Conservation (phyloP, 768 basidiomycete species). For the Boletellus emodensis region DNA sequence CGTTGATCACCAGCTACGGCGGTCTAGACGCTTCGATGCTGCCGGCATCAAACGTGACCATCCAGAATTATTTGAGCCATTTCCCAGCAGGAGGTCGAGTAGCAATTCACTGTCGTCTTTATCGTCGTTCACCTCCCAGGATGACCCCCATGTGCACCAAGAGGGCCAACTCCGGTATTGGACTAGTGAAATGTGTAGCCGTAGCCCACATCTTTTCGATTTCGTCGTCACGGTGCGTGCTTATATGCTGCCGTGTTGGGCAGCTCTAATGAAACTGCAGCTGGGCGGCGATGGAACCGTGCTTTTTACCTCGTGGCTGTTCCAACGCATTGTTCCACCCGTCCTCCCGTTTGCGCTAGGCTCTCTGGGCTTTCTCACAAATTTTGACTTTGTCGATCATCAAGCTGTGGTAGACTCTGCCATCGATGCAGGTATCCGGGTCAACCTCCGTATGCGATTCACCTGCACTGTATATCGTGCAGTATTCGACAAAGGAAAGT, state of each 20-base stretch:
- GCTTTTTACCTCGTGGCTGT: constrained; percentile 98
- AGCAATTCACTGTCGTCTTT: constrained; percentile 57
- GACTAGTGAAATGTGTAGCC: constrained; percentile 94
- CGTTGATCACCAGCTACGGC: constrained; percentile 87
- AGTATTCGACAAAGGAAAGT: constrained; percentile 65
- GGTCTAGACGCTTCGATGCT: constrained; percentile 92
- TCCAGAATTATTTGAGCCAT: constrained; percentile 82
- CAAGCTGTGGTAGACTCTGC: constrained; percentile 80
- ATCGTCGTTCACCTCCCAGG: constrained; percentile 41
- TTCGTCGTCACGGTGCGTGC: constrained; percentile 91
- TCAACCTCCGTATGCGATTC: constrained; percentile 98
- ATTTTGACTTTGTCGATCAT: constrained; percentile 91
- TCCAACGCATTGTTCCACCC: constrained; percentile 98
- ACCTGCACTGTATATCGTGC: constrained; percentile 98
- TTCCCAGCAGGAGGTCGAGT: constrained; percentile 70
- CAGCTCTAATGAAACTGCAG: constrained; percentile 38
- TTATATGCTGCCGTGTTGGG: not conserved
- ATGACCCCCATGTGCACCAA: constrained; percentile 40
- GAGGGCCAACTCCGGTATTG: constrained; percentile 96
- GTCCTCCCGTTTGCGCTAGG: constrained; percentile 96
- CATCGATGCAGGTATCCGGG: constrained; percentile 90
- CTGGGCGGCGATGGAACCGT: constrained; percentile 98
- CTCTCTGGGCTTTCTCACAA: constrained; percentile 95
- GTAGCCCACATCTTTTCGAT: constrained; percentile 89
- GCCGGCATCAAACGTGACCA: constrained; percentile 80